Evolutionary conservation across 352 stramenopile genomes (phyloP).

Genomic region (Globisporangium middletonii): DNA sequence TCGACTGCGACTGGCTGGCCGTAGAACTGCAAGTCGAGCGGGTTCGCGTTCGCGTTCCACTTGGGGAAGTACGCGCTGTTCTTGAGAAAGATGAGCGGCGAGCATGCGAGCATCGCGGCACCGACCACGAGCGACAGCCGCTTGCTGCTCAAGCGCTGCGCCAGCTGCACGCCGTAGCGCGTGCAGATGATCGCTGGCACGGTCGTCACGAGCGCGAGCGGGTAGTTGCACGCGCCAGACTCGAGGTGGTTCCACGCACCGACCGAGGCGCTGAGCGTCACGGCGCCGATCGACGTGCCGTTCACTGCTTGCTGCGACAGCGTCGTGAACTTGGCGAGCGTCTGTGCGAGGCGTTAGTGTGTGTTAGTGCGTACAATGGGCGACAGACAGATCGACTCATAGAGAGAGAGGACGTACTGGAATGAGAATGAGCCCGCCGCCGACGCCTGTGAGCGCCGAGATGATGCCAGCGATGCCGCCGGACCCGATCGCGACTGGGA

Average conservation of each 20-base stretch:
- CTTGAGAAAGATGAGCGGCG: slow-evolving; percentile 81
- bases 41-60: slow-evolving; percentile 43
- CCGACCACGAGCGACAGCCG: slow-evolving; percentile 70
- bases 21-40: slow-evolving; percentile 79
- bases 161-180: slow-evolving; percentile 72
- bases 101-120: slow-evolving; percentile 68
- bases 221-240: slow-evolving; percentile 67
- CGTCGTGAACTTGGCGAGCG: slow-evolving; percentile 73
- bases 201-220: slow-evolving; percentile 65
- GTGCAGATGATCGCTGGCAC: slow-evolving; percentile 70
- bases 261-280: slow-evolving; percentile 59
- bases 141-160: slow-evolving; percentile 71
- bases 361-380: not conserved
- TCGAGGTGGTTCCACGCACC: slow-evolving; percentile 71
- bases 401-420: slow-evolving; percentile 27
- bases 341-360: slow-evolving; percentile 19
- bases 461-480: slow-evolving; percentile 63
- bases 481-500: slow-evolving; percentile 34
- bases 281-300: slow-evolving; percentile 75
- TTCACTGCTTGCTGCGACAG: slow-evolving; percentile 79
- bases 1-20: slow-evolving; percentile 13
- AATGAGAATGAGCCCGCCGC: slow-evolving; percentile 80
- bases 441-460: slow-evolving; percentile 76
- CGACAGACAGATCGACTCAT: not conserved
- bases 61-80: slow-evolving; percentile 73